A percentile compares a stretch with the other conserved stretches of the same genome.
Conservation (phyloP, 164 flowering plant species). For the Dillenia suffruticosa region DNA sequence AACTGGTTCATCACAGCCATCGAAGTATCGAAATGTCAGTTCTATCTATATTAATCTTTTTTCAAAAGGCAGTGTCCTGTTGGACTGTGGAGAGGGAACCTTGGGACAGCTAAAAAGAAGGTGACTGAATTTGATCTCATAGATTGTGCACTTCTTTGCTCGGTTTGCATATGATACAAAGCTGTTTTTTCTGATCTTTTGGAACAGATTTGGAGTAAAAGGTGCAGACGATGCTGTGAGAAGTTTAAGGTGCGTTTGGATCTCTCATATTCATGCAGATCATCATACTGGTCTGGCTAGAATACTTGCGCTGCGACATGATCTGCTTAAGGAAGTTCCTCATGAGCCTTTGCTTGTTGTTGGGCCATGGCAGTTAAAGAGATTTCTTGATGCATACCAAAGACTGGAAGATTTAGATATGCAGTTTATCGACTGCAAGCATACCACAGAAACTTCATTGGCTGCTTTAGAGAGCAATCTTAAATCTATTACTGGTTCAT, state of each 20-base stretch:
- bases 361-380: slow-evolving; percentile 79
- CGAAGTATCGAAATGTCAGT: slow-evolving; percentile 93
- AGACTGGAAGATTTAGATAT: slow-evolving; percentile 88
- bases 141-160: neutral
- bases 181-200: slow-evolving; percentile 3
- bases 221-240: slow-evolving; percentile 83
- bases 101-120: slow-evolving; percentile 97
- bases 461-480: slow-evolving; percentile 26
- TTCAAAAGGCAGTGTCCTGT: slow-evolving; percentile 78
- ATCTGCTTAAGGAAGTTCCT: slow-evolving; percentile 50
- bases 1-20: slow-evolving; percentile 98
- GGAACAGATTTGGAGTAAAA: slow-evolving; percentile 65
- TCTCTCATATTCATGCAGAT: slow-evolving; percentile 99
- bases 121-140: slow-evolving; percentile 25
- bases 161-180: neutral
- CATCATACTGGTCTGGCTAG: slow-evolving; percentile 95
- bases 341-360: slow-evolving; percentile 85
- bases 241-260: slow-evolving; percentile 73
- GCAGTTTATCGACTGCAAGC: slow-evolving; percentile 83
- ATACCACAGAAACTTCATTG: slow-evolving; percentile 57
- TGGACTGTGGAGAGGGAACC: slow-evolving; percentile 98
- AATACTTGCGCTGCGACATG: slow-evolving; percentile 75
- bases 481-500: slow-evolving; percentile 13
- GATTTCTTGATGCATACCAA: slow-evolving; percentile 81
- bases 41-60: slow-evolving; percentile 85